Conservation (phyloP, 352 stramenopile genomes). For the Halophytophthora polymorphica region DNA sequence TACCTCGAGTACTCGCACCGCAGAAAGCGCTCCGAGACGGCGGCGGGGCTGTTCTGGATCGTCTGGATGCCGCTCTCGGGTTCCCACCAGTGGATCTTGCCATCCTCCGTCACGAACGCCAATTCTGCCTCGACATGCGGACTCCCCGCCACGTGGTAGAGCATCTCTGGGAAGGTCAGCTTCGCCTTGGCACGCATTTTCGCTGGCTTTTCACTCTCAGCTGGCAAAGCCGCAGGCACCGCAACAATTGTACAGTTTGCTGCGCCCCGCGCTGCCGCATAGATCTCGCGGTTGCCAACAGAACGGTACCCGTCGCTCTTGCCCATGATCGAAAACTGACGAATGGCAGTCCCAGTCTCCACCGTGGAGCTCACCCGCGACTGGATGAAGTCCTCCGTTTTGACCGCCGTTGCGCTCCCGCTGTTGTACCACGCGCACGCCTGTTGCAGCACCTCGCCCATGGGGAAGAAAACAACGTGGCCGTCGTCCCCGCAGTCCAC, state of each 20-base stretch:
- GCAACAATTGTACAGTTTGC: conserved; percentile 41
- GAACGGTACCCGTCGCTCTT: conserved; percentile 37
- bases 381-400: background rate
- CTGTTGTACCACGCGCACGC: conserved; percentile 47
- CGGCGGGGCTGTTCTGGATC: conserved; percentile 18
- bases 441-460: conserved; percentile 62
- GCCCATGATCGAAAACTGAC: conserved; percentile 60
- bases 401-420: conserved; percentile 15
- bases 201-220: conserved; percentile 10
- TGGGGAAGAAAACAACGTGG: conserved; percentile 68
- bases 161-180: conserved; percentile 49
- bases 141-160: conserved; percentile 62
- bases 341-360: conserved; percentile 54
- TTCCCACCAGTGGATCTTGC: conserved; percentile 51
- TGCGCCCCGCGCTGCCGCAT: conserved; percentile 38
- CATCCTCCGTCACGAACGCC: conserved; percentile 47
- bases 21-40: conserved; percentile 32
- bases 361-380: conserved; percentile 37
- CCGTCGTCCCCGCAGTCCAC: conserved; percentile 22
- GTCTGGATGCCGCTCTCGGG: conserved; percentile 37
- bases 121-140: conserved; percentile 60
- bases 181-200: conserved; percentile 41
- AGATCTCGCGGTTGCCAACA: conserved; percentile 23
- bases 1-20: conserved; percentile 79
- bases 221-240: conserved; percentile 15